These are phyloP conservation scores for Lepidium campestre DNA, from an alignment of 441 rosid genomes.

Conservation along the genomic window DNA sequence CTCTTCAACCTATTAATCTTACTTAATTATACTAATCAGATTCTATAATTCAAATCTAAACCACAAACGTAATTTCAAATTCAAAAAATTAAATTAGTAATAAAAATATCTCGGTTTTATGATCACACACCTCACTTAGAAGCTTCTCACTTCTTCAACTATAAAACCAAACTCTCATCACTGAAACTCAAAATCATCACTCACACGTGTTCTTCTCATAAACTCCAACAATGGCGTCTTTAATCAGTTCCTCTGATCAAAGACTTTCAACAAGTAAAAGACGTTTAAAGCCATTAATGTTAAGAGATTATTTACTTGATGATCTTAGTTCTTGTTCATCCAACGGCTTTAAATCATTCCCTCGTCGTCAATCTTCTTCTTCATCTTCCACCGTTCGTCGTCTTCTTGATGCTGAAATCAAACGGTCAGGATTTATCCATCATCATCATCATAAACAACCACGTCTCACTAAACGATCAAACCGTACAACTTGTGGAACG, in stretches of 20 bases:
- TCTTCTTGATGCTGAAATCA: slow-evolving; percentile 57
- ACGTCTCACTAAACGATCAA: slow-evolving; percentile 21
- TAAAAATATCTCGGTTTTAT: slow-evolving; percentile 14
- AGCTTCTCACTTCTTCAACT: slow-evolving; percentile 23
- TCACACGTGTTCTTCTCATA: background rate
- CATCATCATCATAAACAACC: slow-evolving; percentile 20
- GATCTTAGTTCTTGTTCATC: slow-evolving; percentile 86
- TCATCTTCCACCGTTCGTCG: slow-evolving; percentile 52
- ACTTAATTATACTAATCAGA: slow-evolving; percentile 6
- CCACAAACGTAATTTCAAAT: slow-evolving; percentile 16
- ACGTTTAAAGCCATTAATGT: slow-evolving; percentile 41
- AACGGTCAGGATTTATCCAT: slow-evolving; percentile 22
- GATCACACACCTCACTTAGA: slow-evolving; percentile 28
- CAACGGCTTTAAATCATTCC: slow-evolving; percentile 73
- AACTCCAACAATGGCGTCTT: slow-evolving; percentile 13
- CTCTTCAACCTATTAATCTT: slow-evolving; percentile 12
- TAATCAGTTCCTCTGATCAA: slow-evolving; percentile 18
- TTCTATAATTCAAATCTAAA: slow-evolving; percentile 27
- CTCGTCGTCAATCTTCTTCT: slow-evolving; percentile 54
- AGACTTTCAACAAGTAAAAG: slow-evolving; percentile 24
- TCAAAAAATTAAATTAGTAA: slow-evolving; percentile 1
- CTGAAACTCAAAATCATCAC: background rate
- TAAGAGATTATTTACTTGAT: slow-evolving; percentile 61
- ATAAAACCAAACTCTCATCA: slow-evolving; percentile 8
- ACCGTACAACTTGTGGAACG: slow-evolving; percentile 21